Percentiles rank a stretch among this genome's conserved stretches.
Conservation (phyloP, 768 basidiomycete species). For the Calocera cornea region DNA sequence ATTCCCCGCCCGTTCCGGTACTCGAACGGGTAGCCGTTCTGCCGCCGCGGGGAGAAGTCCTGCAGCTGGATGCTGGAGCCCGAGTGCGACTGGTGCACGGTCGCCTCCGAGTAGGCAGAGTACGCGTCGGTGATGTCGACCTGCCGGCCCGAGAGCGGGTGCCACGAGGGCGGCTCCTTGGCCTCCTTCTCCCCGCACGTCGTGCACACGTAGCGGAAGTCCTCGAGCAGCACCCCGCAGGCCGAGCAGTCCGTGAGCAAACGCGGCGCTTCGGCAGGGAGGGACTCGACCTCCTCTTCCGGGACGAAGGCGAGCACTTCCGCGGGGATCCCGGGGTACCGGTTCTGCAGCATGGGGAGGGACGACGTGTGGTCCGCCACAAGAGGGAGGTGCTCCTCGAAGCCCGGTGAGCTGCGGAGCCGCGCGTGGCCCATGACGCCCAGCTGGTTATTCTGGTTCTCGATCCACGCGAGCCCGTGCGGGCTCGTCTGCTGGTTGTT, state of each 20-base stretch:
- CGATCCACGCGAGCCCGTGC: slow-evolving; percentile 2
- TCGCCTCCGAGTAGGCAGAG: not conserved
- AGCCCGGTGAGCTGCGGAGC: not conserved
- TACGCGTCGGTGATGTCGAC: not conserved
- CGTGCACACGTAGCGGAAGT: slow-evolving; percentile 81
- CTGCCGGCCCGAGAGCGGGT: slow-evolving; percentile 4
- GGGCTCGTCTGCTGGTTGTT: slow-evolving; percentile 4
- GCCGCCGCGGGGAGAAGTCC: not conserved
- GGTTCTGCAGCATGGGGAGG: not conserved
- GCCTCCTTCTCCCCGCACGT: slow-evolving; percentile 72
- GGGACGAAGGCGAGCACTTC: slow-evolving; percentile 13
- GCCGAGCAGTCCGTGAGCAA: slow-evolving; percentile 69
- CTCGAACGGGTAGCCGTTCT: not conserved
- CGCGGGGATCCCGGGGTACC: slow-evolving; percentile 6
- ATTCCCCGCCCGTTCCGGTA: not conserved
- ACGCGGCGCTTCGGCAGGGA: slow-evolving; percentile 30
- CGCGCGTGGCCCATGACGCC: not conserved
- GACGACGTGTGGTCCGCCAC: not conserved
- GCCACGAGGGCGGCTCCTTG: slow-evolving; percentile 15
- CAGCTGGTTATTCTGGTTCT: not conserved
- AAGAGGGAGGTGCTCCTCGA: not conserved
- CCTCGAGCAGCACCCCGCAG: slow-evolving; percentile 59
- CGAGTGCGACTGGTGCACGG: not conserved
- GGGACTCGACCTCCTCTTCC: slow-evolving; percentile 14
- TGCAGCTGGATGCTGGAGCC: not conserved